Evolutionary conservation across 495 filamentous ascomycete species (phyloP).

Genomic region (Aspergillus cristatus): DNA sequence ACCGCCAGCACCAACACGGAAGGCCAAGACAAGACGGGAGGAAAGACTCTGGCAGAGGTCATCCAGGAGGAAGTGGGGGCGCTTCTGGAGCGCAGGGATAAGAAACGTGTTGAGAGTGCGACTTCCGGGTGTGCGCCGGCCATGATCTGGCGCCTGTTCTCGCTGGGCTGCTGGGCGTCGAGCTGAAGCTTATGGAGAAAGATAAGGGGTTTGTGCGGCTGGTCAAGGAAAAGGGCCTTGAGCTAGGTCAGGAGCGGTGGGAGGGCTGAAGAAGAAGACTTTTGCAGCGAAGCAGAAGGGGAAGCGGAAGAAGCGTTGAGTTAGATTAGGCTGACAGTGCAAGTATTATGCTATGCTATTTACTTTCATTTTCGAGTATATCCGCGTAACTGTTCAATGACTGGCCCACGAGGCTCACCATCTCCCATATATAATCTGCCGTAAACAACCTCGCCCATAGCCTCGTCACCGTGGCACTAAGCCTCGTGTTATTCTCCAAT

Average conservation of each 20-base stretch:
- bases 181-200: constrained; percentile 13
- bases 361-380: constrained; percentile 36
- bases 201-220: constrained; percentile 10
- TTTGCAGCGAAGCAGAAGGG: not conserved
- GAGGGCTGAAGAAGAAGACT: not conserved
- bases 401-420: constrained; percentile 54
- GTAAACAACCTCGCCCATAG: constrained; percentile 63
- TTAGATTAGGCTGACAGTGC: no score
- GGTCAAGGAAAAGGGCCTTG: constrained; percentile 8
- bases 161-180: constrained; percentile 11
- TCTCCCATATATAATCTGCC: constrained; percentile 58
- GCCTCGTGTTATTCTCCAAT: constrained; percentile 44
- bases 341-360: no score
- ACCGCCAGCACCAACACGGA: no score
- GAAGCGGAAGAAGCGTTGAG: no score
- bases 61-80: constrained; percentile 8
- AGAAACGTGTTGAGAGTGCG: constrained; percentile 13
- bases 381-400: constrained; percentile 57
- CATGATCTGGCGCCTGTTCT: constrained; percentile 19
- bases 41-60: not conserved
- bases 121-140: constrained; percentile 18
- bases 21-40: no score
- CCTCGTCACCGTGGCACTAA: constrained; percentile 53
- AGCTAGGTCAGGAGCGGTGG: constrained; percentile 2
- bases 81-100: constrained; percentile 8